A percentile compares a stretch with the other conserved stretches of the same genome.
Evolutionary conservation across 2,329 filamentous ascomycete species (phyloP).

Genomic region (Nemania sp.): DNA sequence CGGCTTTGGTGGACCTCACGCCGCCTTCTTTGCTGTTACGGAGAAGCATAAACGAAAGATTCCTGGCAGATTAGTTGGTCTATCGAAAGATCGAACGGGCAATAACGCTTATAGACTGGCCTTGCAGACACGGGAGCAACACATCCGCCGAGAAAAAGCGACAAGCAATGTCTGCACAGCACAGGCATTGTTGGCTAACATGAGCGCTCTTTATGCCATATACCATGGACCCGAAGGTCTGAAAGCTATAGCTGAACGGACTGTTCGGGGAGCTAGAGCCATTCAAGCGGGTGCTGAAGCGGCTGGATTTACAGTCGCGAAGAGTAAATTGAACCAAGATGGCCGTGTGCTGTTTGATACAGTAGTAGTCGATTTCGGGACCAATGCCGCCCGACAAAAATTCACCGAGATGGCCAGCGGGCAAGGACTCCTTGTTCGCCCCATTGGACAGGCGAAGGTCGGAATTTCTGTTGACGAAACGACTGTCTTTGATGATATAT

Average conservation of each 20-base stretch:
- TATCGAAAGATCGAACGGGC: constrained; percentile 88
- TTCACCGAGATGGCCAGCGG: constrained; percentile 56
- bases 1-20: constrained; percentile 92
- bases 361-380: constrained; percentile 64
- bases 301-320: constrained; percentile 66
- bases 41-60: constrained; percentile 95
- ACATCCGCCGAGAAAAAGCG: constrained; percentile 93
- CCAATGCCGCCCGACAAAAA: constrained; percentile 51
- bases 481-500: constrained; percentile 55
- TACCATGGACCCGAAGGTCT: constrained; percentile 89
- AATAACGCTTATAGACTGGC: constrained; percentile 80
- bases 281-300: constrained; percentile 66
- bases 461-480: constrained; percentile 82
- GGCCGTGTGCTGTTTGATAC: constrained; percentile 76
- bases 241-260: constrained; percentile 78
- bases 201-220: constrained; percentile 91
- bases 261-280: constrained; percentile 71
- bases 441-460: constrained; percentile 61
- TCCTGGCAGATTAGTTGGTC: constrained; percentile 84
- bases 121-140: constrained; percentile 91
- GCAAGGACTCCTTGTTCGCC: constrained; percentile 63
- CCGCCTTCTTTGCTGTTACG: constrained; percentile 90
- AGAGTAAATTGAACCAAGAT: constrained; percentile 58
- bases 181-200: constrained; percentile 90
- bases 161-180: constrained; percentile 98